Evolutionary conservation across 805 yeast genomes (phyloP), one percentile per base, ranked within the genome.

Genomic region (Zygoascus biomembranicola): DNA sequence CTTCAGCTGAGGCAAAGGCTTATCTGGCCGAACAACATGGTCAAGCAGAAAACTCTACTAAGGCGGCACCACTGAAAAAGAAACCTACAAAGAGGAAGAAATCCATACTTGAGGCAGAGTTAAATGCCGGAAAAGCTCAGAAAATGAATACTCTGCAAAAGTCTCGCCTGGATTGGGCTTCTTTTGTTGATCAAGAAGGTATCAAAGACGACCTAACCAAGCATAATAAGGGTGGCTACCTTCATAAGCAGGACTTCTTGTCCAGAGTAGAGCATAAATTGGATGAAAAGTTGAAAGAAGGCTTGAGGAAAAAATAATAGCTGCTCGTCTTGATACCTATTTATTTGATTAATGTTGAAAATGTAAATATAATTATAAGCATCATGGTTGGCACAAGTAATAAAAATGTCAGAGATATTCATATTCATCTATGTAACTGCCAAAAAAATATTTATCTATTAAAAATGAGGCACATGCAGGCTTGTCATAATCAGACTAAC

Each of bases 141-240:
- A 92, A 89, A 66, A 74, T 94, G 57, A 87, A 95, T 23, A 94
- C 99, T 0, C 73, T 94, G 58, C 98, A 94, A 66, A 94, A 94
- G 69, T 87, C 96, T 0, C 75, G 95, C 57, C 74, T 94, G 50
- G 99, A 94, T 69, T 94, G 98, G 96, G 95, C 95, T 0, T 81
- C 87, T 47, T 90, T 87, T 70, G 97, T 94, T 32, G 97, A 92
- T 69, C 78, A 85, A 59, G 82, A 84, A 58, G 90, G 90, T 53
- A 83, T 94, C 47, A 76, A 79, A 51, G 97, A 88, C 59, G 99
- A 94, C 57, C 77, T 94, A 64, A 77, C 76, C 48, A 77, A 79
- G 53, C 85, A 84, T 64, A 90, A 90, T 66, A 90, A 87, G 73
- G 94, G 84, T 51, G 99, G 99, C 8, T 94, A 84, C 69, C 72